phyloP scores from a whole-genome alignment of 2,329 filamentous ascomycete genomes.

The Hypoxylon sp. region DNA sequence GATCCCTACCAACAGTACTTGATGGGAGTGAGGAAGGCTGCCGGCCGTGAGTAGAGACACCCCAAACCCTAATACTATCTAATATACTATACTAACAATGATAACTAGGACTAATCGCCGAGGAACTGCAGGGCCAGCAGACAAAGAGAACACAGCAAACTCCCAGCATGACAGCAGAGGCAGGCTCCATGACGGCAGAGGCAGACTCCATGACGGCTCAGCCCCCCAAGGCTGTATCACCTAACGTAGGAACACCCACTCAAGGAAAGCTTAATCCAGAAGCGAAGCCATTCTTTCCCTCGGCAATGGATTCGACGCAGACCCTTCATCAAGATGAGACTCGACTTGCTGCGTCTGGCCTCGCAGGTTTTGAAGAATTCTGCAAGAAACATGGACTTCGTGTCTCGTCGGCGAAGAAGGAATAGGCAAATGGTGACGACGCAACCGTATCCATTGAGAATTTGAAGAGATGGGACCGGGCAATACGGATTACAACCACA shows the following conservation, averaged over 20 bases:
- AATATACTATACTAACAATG: constrained; percentile 2
- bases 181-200: too few relatives aligned
- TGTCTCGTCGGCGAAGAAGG: constrained; percentile 12
- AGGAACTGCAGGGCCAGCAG: background rate
- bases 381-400: constrained; percentile 28
- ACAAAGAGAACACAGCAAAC: background rate
- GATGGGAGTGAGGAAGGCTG: constrained; percentile 5
- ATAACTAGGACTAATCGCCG: constrained; percentile 9
- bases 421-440: background rate
- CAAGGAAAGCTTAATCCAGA: background rate
- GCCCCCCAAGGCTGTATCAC: background rate
- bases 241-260: too few relatives aligned
- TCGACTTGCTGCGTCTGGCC: background rate
- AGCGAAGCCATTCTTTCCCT: background rate
- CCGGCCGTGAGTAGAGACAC: constrained; percentile 21
- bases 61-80: background rate
- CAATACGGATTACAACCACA: background rate
- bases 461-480: background rate
- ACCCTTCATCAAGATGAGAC: background rate
- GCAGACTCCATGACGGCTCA: background rate
- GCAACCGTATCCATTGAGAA: background rate
- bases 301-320: background rate
- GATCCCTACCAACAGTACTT: constrained; percentile 13
- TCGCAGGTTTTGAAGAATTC: constrained; percentile 13
- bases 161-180: background rate